Evolutionary conservation across 257 asterid species (phyloP).

Genomic region (Solanum raphanifolium): DNA sequence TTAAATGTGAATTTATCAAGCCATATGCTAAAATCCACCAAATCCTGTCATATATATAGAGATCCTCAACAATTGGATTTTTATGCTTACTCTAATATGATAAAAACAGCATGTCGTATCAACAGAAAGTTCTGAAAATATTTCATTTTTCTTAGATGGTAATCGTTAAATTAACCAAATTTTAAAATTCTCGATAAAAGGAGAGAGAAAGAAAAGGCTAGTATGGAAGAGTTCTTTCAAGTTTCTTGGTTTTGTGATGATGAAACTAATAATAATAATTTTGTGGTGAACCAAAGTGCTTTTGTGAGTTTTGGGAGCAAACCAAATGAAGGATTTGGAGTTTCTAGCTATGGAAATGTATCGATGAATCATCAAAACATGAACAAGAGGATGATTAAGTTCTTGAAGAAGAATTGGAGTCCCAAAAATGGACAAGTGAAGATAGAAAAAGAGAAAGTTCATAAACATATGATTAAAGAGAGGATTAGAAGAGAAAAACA

Average conservation of each 20-base stretch:
- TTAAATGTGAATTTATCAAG: neutral
- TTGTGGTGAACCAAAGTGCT: conserved; percentile 12
- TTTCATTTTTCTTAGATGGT: neutral
- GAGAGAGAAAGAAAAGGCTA: neutral
- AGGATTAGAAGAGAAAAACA: conserved; percentile 43
- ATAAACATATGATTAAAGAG: conserved; percentile 35
- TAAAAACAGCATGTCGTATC: neutral
- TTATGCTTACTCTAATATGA: neutral
- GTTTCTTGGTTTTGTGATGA: conserved; percentile 1
- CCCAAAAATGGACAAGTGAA: neutral
- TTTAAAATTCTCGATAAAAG: neutral
- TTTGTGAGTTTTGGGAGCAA: conserved; percentile 12
- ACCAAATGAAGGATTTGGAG: conserved; percentile 4
- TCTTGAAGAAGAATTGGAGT: conserved; percentile 26
- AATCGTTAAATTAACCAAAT: neutral
- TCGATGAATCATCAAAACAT: conserved; percentile 3
- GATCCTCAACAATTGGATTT: neutral
- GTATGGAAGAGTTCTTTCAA: conserved; percentile 25
- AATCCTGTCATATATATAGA: neutral
- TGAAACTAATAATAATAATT: neutral
- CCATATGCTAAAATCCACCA: neutral
- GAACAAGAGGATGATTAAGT: conserved; percentile 33
- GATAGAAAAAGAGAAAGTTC: conserved; percentile 10
- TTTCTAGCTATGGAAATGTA: neutral
- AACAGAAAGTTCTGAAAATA: neutral